These are phyloP conservation scores for Phytopythium montanum DNA, from an alignment of 352 stramenopile species.

Conservation along the genomic window DNA sequence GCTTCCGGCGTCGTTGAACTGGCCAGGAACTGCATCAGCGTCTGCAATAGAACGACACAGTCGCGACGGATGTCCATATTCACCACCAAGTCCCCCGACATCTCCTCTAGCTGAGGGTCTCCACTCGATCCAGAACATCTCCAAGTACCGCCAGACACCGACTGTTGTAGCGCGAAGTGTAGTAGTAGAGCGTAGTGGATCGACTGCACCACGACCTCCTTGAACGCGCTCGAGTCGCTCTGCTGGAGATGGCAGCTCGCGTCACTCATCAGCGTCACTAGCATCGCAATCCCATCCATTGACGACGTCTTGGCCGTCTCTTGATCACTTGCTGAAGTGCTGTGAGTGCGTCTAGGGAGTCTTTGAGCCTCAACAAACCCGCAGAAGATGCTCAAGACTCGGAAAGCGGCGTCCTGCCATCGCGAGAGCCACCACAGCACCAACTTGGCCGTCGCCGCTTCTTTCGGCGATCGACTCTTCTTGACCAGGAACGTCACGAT, in stretches of 20 bases:
- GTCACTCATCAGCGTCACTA: slow-evolving; percentile 23
- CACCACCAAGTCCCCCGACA: no score
- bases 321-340: slow-evolving; percentile 10
- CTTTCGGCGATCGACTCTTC: slow-evolving; percentile 26
- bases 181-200: slow-evolving; percentile 4
- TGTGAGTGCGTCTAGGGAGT: background rate
- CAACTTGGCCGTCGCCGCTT: slow-evolving; percentile 44
- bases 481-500: slow-evolving; percentile 40
- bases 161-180: background rate
- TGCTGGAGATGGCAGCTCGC: slow-evolving; percentile 22
- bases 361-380: slow-evolving; percentile 2
- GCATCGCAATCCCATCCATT: slow-evolving; percentile 15
- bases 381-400: slow-evolving; percentile 30
- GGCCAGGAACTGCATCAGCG: background rate
- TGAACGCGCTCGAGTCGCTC: slow-evolving; percentile 3
- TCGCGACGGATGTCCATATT: background rate
- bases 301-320: slow-evolving; percentile 3
- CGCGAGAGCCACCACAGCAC: slow-evolving; percentile 66
- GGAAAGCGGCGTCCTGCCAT: slow-evolving; percentile 46
- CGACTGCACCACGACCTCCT: background rate
- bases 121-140: background rate
- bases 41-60: background rate
- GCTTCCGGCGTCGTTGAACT: background rate
- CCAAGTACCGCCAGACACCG: background rate
- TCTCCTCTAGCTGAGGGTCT: background rate